Conservation (phyloP, 1,284 basidiomycete genomes). For the Exobasidium cylindrosporum region DNA sequence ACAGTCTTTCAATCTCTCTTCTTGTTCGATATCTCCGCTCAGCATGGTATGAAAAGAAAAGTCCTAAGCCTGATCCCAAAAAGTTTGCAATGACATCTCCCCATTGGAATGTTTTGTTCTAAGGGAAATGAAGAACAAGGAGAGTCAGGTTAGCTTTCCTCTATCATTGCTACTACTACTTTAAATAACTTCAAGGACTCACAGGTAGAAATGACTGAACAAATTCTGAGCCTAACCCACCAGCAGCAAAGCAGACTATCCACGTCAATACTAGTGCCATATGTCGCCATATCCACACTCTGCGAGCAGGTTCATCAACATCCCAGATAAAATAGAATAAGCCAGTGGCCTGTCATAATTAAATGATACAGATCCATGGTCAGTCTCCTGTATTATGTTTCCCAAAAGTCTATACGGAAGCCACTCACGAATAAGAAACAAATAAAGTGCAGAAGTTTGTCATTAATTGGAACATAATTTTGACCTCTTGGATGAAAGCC, state of each 20-base stretch:
- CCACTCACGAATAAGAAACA: constrained; percentile 64
- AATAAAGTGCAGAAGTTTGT: constrained; percentile 79
- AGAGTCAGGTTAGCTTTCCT: neutral
- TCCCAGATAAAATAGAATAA: constrained; percentile 84
- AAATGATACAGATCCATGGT: too few species aligned
- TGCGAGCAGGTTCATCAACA: constrained; percentile 65
- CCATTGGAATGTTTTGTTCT: constrained; percentile 71
- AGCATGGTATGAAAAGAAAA: constrained; percentile 58
- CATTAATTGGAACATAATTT: constrained; percentile 66
- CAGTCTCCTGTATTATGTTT: too few species aligned
- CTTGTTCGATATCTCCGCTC: constrained; percentile 33
- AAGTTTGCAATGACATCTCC: constrained; percentile 79
- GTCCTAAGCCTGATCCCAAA: constrained; percentile 70
- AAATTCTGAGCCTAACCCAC: constrained; percentile 78
- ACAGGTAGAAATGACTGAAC: constrained; percentile 75
- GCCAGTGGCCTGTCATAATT: constrained; percentile 61
- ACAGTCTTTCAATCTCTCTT: constrained; percentile 38
- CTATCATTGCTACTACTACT: neutral
- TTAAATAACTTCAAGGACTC: constrained; percentile 15
- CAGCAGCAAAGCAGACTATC: constrained; percentile 58
- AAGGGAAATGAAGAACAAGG: too few species aligned
- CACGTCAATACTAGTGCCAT: constrained; percentile 68
- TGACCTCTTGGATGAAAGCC: constrained; percentile 48
- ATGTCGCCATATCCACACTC: constrained; percentile 81
- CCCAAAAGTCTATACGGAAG: too few species aligned